Base-by-base conservation (phyloP, 78 protist genomes). In the Dictyostelium firmibasis region DNA sequence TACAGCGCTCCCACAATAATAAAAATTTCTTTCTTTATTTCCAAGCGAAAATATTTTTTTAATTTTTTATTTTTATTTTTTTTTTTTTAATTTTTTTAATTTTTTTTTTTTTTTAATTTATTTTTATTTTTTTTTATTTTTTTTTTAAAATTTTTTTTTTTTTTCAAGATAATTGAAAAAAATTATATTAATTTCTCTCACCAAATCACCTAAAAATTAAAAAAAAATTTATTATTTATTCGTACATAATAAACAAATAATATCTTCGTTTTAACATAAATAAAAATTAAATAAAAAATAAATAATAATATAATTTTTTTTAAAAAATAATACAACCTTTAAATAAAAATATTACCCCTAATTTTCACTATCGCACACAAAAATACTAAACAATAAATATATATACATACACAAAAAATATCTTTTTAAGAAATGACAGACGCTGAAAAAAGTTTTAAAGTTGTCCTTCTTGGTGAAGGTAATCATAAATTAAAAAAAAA, bases 401-500 rank as follows among this genome's bases (percentile, higher is more conserved):
- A 64, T 64, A 64, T 11, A 64, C 13, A 25, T 62, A 62, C 31
- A 75, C n/a, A 76, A 4, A 38, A n/a, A 38, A 76, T 43, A 72
- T 72, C 36, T 33, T 9, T 9, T 50, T 50, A 50, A n/a, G 62
- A 50, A 50, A 82, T 82, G 86, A 16, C 86, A 25, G 93, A 87
- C 18, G 70, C 93, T 9, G 94, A 84, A 18, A 78, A 94, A 72
- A 60, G 86, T 60, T 97, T 94, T 83, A 98, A 98, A 85, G 83
- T 98, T 62, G 99, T 98, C 6, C 92, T 98, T 14, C 96, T 98
- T 20, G 99, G 99, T 44, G 99, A 98, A 82, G 99, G 98, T 88
- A 57, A 81, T 76, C 16, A 23, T 16, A 36, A 1, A 23, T 31
- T 23, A 18, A 44, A 8, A 38, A 29, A 27, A 10, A 31, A 11